Evolutionary conservation across 1,284 basidiomycete genomes (phyloP), one percentile per base, ranked within the genome.

Genomic region (Ganoderma resinaceum): DNA sequence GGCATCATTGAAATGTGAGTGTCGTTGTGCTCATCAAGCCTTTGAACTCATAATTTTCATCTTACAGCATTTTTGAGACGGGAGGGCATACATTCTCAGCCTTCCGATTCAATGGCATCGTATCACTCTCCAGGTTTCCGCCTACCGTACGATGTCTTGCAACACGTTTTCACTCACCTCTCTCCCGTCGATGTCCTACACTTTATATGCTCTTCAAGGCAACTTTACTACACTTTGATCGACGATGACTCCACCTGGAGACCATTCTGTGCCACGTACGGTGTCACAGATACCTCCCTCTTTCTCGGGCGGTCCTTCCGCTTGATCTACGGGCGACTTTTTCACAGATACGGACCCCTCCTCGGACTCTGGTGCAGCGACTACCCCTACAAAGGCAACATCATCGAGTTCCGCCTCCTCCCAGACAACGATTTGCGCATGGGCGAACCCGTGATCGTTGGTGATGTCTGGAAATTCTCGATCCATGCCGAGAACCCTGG

Each of bases 291-390:
- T 40, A 62, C 62, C 11, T 59, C 58, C 23, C 7, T 37, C 26
- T 73, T 73, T 49, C 57, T 55, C 35, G 63, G 61, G 7, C 70
- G 71, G n/a, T 72, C 73, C 14, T 76, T 71, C 63, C 64, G 68
- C 46, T 65, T 59, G 42, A 66, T 76, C 23, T 76, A 75, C 57
- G 70, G 67, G 3, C 70, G 69, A 7, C 66, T 75, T 40, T 67
- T 76, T 7, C 72, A 74, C 49, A 55, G 42, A 26, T 76, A 75
- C 61, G 73, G 71, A 9, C 63, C 73, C 2, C 61, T 76, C 0
- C 62, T 76, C 7, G 74, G 76, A 2, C 61, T 75, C 2, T 76
- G 75, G 75, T 75, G 74, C 37, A 74, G 73, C 62, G 76, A 76
- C 52, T 72, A 69, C 61, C 74, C 76, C 0, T 76, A 69, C 65